Base-by-base conservation (phyloP, 192 early-diverging fungal species). In the Coemansia sp. region DNA sequence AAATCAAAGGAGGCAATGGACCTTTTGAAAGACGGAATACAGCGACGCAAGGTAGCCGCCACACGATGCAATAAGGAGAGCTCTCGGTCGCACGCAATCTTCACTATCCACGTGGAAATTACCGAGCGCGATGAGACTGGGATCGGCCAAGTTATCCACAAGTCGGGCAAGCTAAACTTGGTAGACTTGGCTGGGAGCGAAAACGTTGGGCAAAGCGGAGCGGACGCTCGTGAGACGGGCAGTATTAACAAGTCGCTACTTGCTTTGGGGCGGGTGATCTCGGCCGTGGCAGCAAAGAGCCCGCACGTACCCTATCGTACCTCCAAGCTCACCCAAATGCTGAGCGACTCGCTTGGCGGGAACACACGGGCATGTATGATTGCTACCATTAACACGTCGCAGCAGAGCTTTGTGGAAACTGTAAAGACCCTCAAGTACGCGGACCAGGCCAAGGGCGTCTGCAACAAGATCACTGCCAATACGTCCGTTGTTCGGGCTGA, bases 151-250 rank as follows among this genome's bases (percentile, higher is more conserved):
- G 93, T 94, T 39, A 70, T 96, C 1, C 63, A 94, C n/a, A 95
- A 93, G 78, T 85, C 94, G 40, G 96, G 95, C 18, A 99, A 99
- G 61, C 79, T 99, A 14, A 96, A 97, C 69, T 83, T 99, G 21
- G 97, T 99, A 0, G 97, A 99, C 75, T 69, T 99, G 63, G 95
- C 97, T 0, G 95, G 97, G 5, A 93, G 91, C 38, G 95, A 99
- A 61, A 95, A 95, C 69, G 93, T 96, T 66, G 89, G 89, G 1
- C 88, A 92, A 26, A 92, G 93, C 0, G 97, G 95, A 6, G 95
- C 94, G 0, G 90, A 96, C 70, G 93, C 93, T 18, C 86, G 88
- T 45, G 96, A 99, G 74, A 93, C 94, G 20, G 92, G 93, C 42
- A 87, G 86, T 70, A 96, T 98, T 63, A 98, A 98, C 70, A 87